These are phyloP conservation scores for Ophiosphaerella narmari DNA, from an alignment of 2,329 filamentous ascomycete species.

Conservation along the genomic window DNA sequence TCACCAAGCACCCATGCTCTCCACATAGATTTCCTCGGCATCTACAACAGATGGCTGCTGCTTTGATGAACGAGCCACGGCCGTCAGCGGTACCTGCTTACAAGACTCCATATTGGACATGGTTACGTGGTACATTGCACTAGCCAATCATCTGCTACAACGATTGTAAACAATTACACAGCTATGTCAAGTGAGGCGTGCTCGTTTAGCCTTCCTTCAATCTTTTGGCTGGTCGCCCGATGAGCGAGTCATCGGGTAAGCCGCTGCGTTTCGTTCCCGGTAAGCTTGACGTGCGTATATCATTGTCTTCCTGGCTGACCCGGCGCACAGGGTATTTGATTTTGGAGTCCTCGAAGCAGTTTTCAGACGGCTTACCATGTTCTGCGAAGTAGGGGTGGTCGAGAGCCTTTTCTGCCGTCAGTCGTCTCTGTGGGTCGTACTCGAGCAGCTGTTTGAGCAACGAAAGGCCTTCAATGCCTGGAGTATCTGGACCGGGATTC, in stretches of 20 bases:
- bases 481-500: slow-evolving; percentile 41
- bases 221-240: slow-evolving; percentile 60
- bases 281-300: slow-evolving; percentile 86
- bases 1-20: too few species aligned
- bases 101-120: background rate
- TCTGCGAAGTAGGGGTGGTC: slow-evolving; percentile 84
- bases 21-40: too few species aligned
- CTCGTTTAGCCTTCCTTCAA: slow-evolving; percentile 52
- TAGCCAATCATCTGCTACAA: slow-evolving; percentile 7
- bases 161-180: background rate
- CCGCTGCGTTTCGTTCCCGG: slow-evolving; percentile 91
- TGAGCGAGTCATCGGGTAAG: slow-evolving; percentile 78
- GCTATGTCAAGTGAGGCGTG: too few species aligned
- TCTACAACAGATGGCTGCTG: too few species aligned
- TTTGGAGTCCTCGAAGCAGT: slow-evolving; percentile 90
- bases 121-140: slow-evolving; percentile 6
- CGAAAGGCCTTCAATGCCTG: slow-evolving; percentile 73
- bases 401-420: slow-evolving; percentile 87
- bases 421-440: slow-evolving; percentile 86
- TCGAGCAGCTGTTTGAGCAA: slow-evolving; percentile 82
- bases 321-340: slow-evolving; percentile 87
- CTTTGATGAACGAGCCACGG: too few species aligned
- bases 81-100: background rate
- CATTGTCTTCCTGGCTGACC: slow-evolving; percentile 93
- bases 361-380: slow-evolving; percentile 66